Conservation (phyloP, 768 basidiomycete species). For the Lactifluus piperatus region DNA sequence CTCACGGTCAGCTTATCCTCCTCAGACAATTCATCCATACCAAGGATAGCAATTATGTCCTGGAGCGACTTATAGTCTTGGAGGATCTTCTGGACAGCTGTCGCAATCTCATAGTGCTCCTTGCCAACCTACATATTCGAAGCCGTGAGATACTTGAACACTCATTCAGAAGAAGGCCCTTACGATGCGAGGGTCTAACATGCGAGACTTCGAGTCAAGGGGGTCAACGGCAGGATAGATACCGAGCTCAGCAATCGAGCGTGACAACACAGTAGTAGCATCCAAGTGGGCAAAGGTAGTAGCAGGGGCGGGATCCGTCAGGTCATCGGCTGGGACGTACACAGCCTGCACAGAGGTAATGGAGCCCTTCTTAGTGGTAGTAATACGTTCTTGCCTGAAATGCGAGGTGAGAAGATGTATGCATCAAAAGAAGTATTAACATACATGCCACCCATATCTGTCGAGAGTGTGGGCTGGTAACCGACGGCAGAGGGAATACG, state of each 20-base stretch:
- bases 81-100: constrained; percentile 94
- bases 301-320: constrained; percentile 99
- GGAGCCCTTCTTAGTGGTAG: constrained; percentile 99
- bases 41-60: constrained; percentile 99
- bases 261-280: constrained; percentile 98
- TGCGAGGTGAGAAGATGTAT: constrained; percentile 9
- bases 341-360: constrained; percentile 99
- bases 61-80: constrained; percentile 96
- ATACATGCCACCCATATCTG: constrained; percentile 99
- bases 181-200: constrained; percentile 99
- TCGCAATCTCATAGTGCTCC: constrained; percentile 95
- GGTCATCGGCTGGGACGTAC: constrained; percentile 99
- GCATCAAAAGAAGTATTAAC: constrained; percentile 25
- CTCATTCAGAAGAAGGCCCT: constrained; percentile 26
- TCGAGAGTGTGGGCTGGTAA: constrained; percentile 99
- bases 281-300: constrained; percentile 99
- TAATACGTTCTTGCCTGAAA: constrained; percentile 97
- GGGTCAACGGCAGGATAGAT: constrained; percentile 99
- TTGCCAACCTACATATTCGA: constrained; percentile 52
- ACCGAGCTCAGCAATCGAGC: constrained; percentile 97
- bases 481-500: constrained; percentile 99
- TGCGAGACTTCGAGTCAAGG: constrained; percentile 98
- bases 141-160: neutral
- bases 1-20: constrained; percentile 97
- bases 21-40: constrained; percentile 99